Base-by-base conservation (phyloP, 2,329 filamentous ascomycete genomes). In the Neoascochyta sp. region DNA sequence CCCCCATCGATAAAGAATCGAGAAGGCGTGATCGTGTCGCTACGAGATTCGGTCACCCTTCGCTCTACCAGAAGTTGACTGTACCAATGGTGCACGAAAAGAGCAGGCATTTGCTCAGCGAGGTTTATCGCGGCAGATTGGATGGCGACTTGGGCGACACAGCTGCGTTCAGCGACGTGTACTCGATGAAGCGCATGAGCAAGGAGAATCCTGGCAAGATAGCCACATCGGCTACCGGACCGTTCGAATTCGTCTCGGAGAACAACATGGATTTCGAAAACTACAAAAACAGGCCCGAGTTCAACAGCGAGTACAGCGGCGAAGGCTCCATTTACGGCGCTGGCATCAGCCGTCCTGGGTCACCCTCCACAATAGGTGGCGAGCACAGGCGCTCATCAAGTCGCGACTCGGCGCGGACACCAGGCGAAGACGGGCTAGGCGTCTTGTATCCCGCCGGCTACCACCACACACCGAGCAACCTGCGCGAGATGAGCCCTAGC, bases 41-140 rank as follows among this genome's bases (percentile, higher is more conserved):
- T 37, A 80, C 79, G 14, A 76, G 85, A 15, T 98, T 95, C 57
- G 89, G 47, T 39, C 87, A 98, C 58, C 92, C 90, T 1, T 88
- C 86, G 4, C 73, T 96, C 10, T 95, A 92, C 69, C 85, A 84
- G 62, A 83, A 85, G 3, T 73, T 96, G 12, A 89, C 90, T 49
- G 94, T 88, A 0, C 90, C 90, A 3, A 95, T 96, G 89, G 90
- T 96, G 3, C 83, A 93, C 51, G 83, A 86, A 31, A 94, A 85
- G 63, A 86, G 87, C 3, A 86, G 92, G 52, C 88, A 92, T 36
- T 74, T 92, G 22, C 74, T 98, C 7, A 81, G 83, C n/a, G 78
- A 84, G 23, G 74, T 98, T 27, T 95, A 95, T 60, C 80, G 80
- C 14, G 90, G 89, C 8, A 81, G 90, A 4, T 66, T 94, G 14